A percentile compares a stretch with the other conserved stretches of the same genome.
Conservation (phyloP, 495 filamentous ascomycete species). For the Cetradonia linearis region DNA sequence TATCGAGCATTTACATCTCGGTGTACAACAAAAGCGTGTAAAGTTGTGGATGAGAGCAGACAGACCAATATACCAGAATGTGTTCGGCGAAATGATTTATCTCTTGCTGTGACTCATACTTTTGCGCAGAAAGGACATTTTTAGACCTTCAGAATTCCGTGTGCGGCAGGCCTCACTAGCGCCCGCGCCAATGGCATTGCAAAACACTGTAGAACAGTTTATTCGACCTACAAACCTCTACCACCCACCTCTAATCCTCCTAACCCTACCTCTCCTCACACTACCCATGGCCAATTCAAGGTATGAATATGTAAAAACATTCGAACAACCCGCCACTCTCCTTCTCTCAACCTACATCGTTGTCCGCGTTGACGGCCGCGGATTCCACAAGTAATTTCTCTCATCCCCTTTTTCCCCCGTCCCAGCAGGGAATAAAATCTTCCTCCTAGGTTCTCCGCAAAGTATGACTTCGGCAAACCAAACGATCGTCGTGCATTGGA, state of each 20-base stretch:
- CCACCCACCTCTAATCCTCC: not conserved
- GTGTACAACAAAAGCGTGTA: conserved; percentile 7
- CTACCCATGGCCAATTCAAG: conserved; percentile 53
- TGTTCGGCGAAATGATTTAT: not conserved
- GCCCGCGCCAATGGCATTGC: no score
- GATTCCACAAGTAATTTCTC: conserved; percentile 68
- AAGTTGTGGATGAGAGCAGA: not conserved
- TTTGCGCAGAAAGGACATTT: no score
- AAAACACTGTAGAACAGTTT: no score
- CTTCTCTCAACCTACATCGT: conserved; percentile 91
- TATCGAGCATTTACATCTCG: not conserved
- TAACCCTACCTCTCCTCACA: not conserved
- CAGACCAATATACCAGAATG: not conserved
- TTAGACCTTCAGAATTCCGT: not conserved
- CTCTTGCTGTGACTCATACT: conserved; percentile 1
- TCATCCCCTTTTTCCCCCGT: not conserved
- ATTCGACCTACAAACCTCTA: no score
- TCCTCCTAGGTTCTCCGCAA: conserved; percentile 54
- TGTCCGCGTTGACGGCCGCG: conserved; percentile 81
- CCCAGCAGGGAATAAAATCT: not conserved
- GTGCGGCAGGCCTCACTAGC: no score
- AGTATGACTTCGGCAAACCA: conserved; percentile 79
- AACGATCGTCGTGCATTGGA: conserved; percentile 81
- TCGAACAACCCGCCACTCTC: conserved; percentile 70
- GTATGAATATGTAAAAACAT: conserved; percentile 87